Conservation (phyloP, 192 early-diverging fungal species). For the Coemansia sp. region DNA sequence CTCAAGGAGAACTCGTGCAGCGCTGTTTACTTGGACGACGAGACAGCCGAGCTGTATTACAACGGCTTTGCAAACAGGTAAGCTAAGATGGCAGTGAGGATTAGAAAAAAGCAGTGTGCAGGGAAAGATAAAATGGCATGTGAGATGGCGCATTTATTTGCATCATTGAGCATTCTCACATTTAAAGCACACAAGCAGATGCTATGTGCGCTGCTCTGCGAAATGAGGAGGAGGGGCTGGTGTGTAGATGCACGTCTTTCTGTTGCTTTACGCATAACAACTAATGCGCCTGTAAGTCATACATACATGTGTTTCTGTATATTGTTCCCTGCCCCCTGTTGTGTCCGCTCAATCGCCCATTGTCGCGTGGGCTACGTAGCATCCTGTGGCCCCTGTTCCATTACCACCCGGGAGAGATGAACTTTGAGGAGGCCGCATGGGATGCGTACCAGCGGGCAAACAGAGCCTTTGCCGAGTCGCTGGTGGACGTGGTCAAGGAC, state of each 20-base stretch:
- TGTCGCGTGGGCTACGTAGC: too few relatives aligned
- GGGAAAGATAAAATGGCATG: too few relatives aligned
- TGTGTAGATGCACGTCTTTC: too few relatives aligned
- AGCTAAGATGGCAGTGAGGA: slow-evolving; percentile 15
- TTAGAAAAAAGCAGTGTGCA: too few relatives aligned
- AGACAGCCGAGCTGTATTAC: slow-evolving; percentile 94
- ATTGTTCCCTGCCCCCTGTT: too few relatives aligned
- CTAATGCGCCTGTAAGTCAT: not conserved
- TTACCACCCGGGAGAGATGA: slow-evolving; percentile 98
- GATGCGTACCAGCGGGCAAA: slow-evolving; percentile 94
- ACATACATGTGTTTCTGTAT: too few relatives aligned
- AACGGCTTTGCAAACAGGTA: slow-evolving; percentile 94
- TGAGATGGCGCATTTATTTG: too few relatives aligned
- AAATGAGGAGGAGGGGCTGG: too few relatives aligned
- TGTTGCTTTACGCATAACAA: not conserved
- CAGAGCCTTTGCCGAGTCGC: slow-evolving; percentile 86
- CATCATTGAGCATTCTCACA: too few relatives aligned
- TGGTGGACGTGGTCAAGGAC: slow-evolving; percentile 79
- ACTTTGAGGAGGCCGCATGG: slow-evolving; percentile 93
- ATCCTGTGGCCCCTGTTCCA: slow-evolving; percentile 99
- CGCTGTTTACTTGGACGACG: slow-evolving; percentile 93
- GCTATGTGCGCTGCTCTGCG: too few relatives aligned
- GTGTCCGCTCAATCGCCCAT: too few relatives aligned
- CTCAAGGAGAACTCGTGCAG: slow-evolving; percentile 77
- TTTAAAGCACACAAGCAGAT: too few relatives aligned